Base-by-base conservation (phyloP, 2,329 filamentous ascomycete species). In the Fusarium torreyae region DNA sequence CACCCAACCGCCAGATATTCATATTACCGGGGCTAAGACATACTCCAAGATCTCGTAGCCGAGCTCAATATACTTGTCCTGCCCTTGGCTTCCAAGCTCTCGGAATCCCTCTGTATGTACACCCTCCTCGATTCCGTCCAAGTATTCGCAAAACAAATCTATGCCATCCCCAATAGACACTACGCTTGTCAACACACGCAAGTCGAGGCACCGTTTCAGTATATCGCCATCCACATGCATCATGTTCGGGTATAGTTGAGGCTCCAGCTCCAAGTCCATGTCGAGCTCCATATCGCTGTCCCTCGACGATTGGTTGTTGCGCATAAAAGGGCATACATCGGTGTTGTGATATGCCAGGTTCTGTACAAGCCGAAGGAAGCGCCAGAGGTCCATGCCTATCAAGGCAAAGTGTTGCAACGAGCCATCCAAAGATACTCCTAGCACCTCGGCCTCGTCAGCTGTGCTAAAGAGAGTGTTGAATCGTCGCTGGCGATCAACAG, bases 351-450 rank as follows among this genome's bases (percentile, higher is more conserved):
- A 77, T 28, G 88, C 89, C 48, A 97, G 77, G 61, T 91, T 91
- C 74, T 97, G 91, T 2, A 98, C 76, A 66, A 95, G 89, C 59
- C 86, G 86, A 7, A 98, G 83, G 6, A 97, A 82, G 8, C 85
- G 84, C 88, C 91, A 92, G 9, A 90, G 86, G 3, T 86, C 79
- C 18, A 86, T 74, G 11, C 85, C 81, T 1, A 98, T 80, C 15
- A 94, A 80, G 1, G 87, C 87, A 71, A 98, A 91, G 57, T 91
- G 87, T 66, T 88, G 88, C 24, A 94, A 74, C 1, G 90, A 88
- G 2, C 93, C 93, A 73, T 93, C 89, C 34, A 94, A 84, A 8
- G 87, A 87, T 8, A 91, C 83, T 2, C 92, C 93, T 34, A 94
- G 76, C 58, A 89, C 80, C 63, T 89, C 87, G 6, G 81, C 79